A percentile compares a stretch with the other conserved stretches of the same genome.
phyloP scores from a whole-genome alignment of 768 basidiomycete genomes.

The Postia placenta region DNA sequence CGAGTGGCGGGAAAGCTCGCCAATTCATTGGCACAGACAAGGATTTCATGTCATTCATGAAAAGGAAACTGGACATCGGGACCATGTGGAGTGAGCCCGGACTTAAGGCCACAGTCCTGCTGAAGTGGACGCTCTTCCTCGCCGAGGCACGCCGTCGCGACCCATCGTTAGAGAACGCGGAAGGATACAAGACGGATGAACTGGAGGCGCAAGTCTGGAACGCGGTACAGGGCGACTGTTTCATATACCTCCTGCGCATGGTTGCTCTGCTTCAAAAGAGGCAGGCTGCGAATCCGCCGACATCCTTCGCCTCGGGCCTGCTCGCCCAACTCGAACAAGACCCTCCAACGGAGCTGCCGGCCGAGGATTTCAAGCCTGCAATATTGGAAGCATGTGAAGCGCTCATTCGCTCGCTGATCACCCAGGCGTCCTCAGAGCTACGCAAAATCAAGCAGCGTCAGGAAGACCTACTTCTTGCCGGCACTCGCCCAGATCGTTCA shows the following conservation, averaged over 20 bases:
- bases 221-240: slow-evolving; percentile 79
- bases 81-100: slow-evolving; percentile 64
- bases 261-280: slow-evolving; percentile 52
- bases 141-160: slow-evolving; percentile 71
- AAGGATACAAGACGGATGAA: slow-evolving; percentile 69
- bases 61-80: slow-evolving; percentile 42
- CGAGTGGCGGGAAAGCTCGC: slow-evolving; percentile 38
- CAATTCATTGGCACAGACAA: slow-evolving; percentile 41
- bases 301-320: slow-evolving; percentile 21
- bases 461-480: slow-evolving; percentile 74
- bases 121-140: slow-evolving; percentile 87
- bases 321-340: slow-evolving; percentile 29
- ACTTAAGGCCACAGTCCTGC: slow-evolving; percentile 64
- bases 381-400: slow-evolving; percentile 64
- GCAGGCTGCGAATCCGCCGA: slow-evolving; percentile 23
- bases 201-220: slow-evolving; percentile 78
- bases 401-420: slow-evolving; percentile 65
- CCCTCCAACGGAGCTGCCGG: slow-evolving; percentile 30
- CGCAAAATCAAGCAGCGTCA: slow-evolving; percentile 86
- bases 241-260: slow-evolving; percentile 60
- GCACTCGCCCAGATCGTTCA: slow-evolving; percentile 56
- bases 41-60: slow-evolving; percentile 51
- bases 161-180: slow-evolving; percentile 52
- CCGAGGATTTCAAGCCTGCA: slow-evolving; percentile 45
- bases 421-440: slow-evolving; percentile 73